Evolutionary conservation across 306 rosid genomes (phyloP).

Genomic region (Quercus ilex): DNA sequence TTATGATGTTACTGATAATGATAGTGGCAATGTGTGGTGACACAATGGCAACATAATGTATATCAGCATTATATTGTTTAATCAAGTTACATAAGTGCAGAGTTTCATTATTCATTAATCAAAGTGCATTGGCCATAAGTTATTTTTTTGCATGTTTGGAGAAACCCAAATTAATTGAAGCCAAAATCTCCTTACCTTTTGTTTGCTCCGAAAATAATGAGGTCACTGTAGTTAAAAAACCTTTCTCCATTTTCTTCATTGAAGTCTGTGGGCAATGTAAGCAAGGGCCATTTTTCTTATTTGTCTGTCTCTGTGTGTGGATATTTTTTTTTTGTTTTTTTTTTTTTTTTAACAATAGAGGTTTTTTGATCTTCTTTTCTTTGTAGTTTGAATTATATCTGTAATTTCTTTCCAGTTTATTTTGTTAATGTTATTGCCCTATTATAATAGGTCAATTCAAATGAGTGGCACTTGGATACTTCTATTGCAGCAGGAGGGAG

Average conservation of each 20-base stretch:
- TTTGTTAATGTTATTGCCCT: not conserved
- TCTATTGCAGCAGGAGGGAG: slow-evolving; percentile 96
- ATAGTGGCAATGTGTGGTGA: not conserved
- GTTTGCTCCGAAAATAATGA: not conserved
- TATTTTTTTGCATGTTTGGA: no score
- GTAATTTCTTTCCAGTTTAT: not conserved
- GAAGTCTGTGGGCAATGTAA: not conserved
- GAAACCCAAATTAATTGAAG: no score
- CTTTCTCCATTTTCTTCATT: not conserved
- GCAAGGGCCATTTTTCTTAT: not conserved
- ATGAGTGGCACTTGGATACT: slow-evolving; percentile 98
- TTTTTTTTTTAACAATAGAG: not conserved
- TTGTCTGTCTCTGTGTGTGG: not conserved
- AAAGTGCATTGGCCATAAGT: no score
- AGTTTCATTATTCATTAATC: not conserved
- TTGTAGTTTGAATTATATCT: slow-evolving; percentile 3
- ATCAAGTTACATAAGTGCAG: not conserved
- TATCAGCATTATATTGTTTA: not conserved
- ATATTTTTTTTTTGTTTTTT: not conserved
- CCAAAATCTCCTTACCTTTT: no score
- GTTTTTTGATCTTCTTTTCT: not conserved
- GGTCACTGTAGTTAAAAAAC: not conserved
- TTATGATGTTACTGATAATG: not conserved
- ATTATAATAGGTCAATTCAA: slow-evolving; percentile 78
- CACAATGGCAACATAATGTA: not conserved